Conservation (phyloP, 176 grass and related monocot genomes). For the Secale cereale region DNA sequence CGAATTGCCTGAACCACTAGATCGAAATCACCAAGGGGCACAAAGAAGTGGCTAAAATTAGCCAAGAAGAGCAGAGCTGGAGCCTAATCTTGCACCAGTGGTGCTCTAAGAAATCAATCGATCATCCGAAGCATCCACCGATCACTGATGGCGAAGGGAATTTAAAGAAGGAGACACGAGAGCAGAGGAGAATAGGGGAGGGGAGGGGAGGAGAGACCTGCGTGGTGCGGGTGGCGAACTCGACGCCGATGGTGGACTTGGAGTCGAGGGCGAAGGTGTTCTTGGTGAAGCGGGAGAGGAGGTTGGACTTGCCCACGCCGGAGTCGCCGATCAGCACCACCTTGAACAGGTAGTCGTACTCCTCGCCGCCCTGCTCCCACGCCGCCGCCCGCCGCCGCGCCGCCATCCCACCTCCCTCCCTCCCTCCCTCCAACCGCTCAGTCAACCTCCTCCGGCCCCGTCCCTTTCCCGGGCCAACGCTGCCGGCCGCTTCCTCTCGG, state of each 20-base stretch:
- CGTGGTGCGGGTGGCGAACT: slow-evolving; percentile 77
- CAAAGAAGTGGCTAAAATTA: too few relatives aligned
- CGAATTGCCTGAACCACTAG: background rate
- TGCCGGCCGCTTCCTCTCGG: background rate
- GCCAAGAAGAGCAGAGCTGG: background rate
- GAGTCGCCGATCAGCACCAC: slow-evolving; percentile 84
- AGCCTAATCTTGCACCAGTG: too few relatives aligned
- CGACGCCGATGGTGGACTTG: slow-evolving; percentile 93
- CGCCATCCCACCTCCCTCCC: background rate
- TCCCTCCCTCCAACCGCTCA: background rate
- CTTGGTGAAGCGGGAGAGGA: slow-evolving; percentile 82
- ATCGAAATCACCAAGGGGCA: too few relatives aligned
- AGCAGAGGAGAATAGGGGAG: background rate
- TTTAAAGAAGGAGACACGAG: too few relatives aligned
- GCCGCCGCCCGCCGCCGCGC: slow-evolving; percentile 46
- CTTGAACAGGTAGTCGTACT: slow-evolving; percentile 96
- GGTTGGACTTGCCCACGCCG: slow-evolving; percentile 87
- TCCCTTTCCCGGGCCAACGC: background rate
- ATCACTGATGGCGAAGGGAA: too few relatives aligned
- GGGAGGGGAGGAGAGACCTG: slow-evolving; percentile 11
- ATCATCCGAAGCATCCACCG: background rate
- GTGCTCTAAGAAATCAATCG: background rate
- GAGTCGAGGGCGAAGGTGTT: slow-evolving; percentile 86
- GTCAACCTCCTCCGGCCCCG: background rate
- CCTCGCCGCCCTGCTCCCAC: slow-evolving; percentile 61